Evolutionary conservation across 805 yeast species (phyloP), one percentile per base, ranked within the genome.

Genomic region (Myxozyma geophila): DNA sequence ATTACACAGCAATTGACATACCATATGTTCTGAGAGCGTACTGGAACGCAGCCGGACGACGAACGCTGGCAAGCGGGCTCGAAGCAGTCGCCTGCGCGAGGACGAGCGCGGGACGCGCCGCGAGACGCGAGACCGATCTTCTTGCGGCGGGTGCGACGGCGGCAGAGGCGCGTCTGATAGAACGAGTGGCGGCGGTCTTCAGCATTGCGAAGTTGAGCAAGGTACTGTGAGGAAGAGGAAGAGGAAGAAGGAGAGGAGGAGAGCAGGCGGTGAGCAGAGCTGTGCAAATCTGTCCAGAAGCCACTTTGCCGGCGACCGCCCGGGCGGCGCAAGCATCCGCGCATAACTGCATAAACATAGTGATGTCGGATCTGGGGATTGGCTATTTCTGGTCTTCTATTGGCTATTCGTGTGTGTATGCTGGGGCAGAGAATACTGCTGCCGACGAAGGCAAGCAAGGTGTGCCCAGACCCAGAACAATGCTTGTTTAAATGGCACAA

Each of bases 21-120:
- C 67, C 67, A 52, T 64, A 64, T 39, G 60, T 58, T 37, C 67
- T 44, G n/a, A 55, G 55, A 7, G 65, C 60, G 33, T 41, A 63
- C 47, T 50, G 63, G 44, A 54, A 54, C 2, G 53, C 53, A 37
- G 44, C 33, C 35, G 58, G 19, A 36, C 39, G 40, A 28, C 58
- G 35, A 52, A 47, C 48, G 41, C 44, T 17, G 28, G 36, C 48
- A 36, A 21, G 28, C 36, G 28, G 19, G 36, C 19, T 21, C 15
- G 44, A 15, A 10, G 10, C 49, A 40, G 47, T 8, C 21, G 19
- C 47, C 47, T 43, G 47, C 17, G 35, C 36, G 51, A 47, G 36
- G 13, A 12, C 15, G 36, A 21, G 17, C 51, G 5, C 21, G 33
- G 40, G 36, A 58, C 54, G 19, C 10, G 21, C 28, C 52, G 40